Evolutionary conservation across 768 basidiomycete species (phyloP).

Genomic region (Boletus reticulatus): DNA sequence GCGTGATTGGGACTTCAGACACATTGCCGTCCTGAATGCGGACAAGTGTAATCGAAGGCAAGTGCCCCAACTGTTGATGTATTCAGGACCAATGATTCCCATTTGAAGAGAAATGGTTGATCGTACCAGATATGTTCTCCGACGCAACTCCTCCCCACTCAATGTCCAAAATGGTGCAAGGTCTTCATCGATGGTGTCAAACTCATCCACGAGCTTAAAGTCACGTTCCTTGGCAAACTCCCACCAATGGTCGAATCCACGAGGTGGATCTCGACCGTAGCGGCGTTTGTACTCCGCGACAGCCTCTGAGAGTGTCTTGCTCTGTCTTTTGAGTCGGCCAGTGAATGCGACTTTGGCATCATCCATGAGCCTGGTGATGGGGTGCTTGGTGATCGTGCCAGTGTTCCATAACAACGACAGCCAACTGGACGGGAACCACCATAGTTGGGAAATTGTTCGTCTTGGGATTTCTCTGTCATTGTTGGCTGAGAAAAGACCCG

Average conservation of each 20-base stretch:
- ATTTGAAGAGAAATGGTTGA: not conserved
- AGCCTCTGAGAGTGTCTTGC: conserved; percentile 74
- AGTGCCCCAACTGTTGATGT: conserved; percentile 54
- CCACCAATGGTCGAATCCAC: conserved; percentile 93
- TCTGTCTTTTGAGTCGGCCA: conserved; percentile 67
- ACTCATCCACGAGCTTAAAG: conserved; percentile 87
- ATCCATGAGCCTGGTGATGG: conserved; percentile 82
- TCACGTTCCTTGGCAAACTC: conserved; percentile 67
- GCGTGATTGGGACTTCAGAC: conserved; percentile 55
- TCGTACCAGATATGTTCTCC: conserved; percentile 57
- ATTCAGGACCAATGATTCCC: not conserved
- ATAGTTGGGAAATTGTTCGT: not conserved
- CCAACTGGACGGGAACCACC: conserved; percentile 20
- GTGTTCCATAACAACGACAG: not conserved
- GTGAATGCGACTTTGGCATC: conserved; percentile 78
- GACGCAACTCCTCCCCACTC: conserved; percentile 66
- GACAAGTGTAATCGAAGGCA: conserved; percentile 87
- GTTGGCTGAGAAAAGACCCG: conserved; percentile 44
- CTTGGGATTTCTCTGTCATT: conserved; percentile 10
- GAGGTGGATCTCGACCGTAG: conserved; percentile 78
- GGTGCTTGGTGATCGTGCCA: conserved; percentile 48
- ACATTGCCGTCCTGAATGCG: conserved; percentile 66
- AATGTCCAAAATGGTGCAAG: conserved; percentile 83
- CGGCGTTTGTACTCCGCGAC: conserved; percentile 79
- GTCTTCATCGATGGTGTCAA: conserved; percentile 73